Conservation (phyloP, 2,329 filamentous ascomycete species). For the Nemania abortiva region DNA sequence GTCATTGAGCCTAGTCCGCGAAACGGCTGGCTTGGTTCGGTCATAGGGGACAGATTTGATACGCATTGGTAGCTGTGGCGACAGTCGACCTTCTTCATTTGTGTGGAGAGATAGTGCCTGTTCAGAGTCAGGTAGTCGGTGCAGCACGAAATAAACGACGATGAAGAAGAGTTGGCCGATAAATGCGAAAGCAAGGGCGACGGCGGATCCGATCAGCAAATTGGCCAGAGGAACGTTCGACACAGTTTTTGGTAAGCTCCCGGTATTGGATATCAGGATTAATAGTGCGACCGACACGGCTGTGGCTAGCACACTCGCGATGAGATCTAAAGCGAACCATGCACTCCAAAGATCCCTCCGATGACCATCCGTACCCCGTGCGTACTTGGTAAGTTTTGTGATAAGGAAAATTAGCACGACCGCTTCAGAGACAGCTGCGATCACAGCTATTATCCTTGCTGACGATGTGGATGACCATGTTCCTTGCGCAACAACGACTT, state of each 20-base stretch:
- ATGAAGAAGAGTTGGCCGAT: conserved; percentile 63
- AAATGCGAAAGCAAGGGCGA: conserved; percentile 61
- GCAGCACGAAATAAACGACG: conserved; percentile 58
- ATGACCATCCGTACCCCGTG: conserved; percentile 44
- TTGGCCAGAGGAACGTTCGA: conserved; percentile 51
- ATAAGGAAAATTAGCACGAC: conserved; percentile 54
- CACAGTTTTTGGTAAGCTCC: conserved; percentile 48
- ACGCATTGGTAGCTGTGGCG: conserved; percentile 50
- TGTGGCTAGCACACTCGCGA: conserved; percentile 59
- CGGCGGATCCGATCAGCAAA: conserved; percentile 60
- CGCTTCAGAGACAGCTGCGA: conserved; percentile 55
- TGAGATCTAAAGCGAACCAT: conserved; percentile 52
- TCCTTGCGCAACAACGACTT: conserved; percentile 56
- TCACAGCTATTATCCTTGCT: conserved; percentile 54
- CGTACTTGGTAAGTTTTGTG: conserved; percentile 51
- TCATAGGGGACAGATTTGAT: conserved; percentile 66
- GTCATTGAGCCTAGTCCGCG: conserved; percentile 50
- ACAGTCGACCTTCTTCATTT: conserved; percentile 51
- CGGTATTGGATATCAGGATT: conserved; percentile 54
- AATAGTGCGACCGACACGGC: conserved; percentile 59
- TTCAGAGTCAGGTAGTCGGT: conserved; percentile 51
- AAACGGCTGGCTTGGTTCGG: conserved; percentile 57
- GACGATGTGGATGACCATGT: conserved; percentile 48
- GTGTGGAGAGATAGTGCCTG: conserved; percentile 49
- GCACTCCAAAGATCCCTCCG: conserved; percentile 48